These are phyloP conservation scores for Cladosporium sp. DNA, from an alignment of 2,329 filamentous ascomycete species.

Conservation along the genomic window DNA sequence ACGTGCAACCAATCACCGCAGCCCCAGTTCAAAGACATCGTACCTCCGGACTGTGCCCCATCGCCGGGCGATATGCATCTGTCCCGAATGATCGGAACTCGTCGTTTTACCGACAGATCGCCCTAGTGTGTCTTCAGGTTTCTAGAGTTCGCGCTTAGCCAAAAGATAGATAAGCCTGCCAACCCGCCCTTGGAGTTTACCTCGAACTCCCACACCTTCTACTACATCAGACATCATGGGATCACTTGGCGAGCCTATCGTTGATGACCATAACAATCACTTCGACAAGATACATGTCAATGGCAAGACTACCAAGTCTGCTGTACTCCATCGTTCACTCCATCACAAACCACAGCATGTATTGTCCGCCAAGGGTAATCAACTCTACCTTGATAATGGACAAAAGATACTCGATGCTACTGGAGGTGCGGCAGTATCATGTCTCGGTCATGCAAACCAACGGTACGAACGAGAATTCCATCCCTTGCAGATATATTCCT, in stretches of 20 bases:
- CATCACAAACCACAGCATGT: constrained; percentile 50
- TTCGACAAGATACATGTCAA: background rate
- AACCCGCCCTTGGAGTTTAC: background rate
- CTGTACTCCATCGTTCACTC: constrained; percentile 56
- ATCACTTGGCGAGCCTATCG: background rate
- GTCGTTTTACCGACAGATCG: background rate
- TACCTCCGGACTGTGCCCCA: background rate
- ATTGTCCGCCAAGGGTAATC: constrained; percentile 51
- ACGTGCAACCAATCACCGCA: constrained; percentile 9
- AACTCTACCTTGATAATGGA: constrained; percentile 56
- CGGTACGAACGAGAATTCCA: constrained; percentile 37
- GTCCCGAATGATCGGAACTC: background rate
- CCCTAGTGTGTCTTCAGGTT: constrained; percentile 10
- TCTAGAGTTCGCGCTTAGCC: background rate
- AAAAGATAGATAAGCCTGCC: constrained; percentile 1
- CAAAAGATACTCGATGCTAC: constrained; percentile 69
- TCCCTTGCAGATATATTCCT: background rate
- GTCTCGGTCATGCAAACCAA: constrained; percentile 66
- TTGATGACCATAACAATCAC: background rate
- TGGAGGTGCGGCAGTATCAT: constrained; percentile 70
- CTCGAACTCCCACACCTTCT: background rate
- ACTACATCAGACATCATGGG: constrained; percentile 5
- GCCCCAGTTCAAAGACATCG: background rate
- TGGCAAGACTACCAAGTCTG: constrained; percentile 22
- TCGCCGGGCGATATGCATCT: background rate